Evolutionary conservation across 176 grass and related monocot species (phyloP), one percentile per base, ranked within the genome.

Genomic region (Musa itinerans): DNA sequence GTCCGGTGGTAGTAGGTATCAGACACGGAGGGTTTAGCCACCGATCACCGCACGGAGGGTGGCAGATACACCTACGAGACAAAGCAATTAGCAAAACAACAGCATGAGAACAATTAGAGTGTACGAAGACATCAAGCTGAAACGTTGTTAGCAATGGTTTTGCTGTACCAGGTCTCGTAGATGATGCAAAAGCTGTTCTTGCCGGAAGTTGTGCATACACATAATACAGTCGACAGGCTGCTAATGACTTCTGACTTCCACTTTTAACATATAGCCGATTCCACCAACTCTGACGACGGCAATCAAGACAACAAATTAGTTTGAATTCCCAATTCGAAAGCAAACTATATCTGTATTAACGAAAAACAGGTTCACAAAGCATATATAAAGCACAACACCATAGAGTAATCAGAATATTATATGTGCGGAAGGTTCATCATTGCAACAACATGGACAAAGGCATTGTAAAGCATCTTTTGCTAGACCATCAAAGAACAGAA

Each of bases 241-340:
- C 68, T 20, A 71, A 50, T 13, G 68, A 71, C 68, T 71, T 71
- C 43, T 52, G 68, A 51, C 48, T 71, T 34, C 68, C 68, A 71
- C 68, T 71, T 20, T 11, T 52, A 9, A 71, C 13, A 22, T 71
- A 71, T 20, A 1, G 8, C 19, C 22, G n/a, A 71, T 50, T 51
- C 48, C 68, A 71, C n/a, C 19, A 11, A 52, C 68, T 71, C 8
- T 11, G 17, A 71, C 9, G 15, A 22, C 11, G 14, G 1, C 34
- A 14, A 70, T 2, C 27, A 70, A n/a, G 57, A 21, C 13, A 50
- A 52, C 10, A 65, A 24, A 65, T 22, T 24, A 26, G 63, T 25
- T 26, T 65, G 11, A 13, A 26, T 1, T 26, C 23, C 21, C 34
- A 43, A 43, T 43, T 43, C 34, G 34, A 43, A 5, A 6, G 34